Conservation (phyloP, 129 eudicot genomes). For the Pulicaria dysenterica region DNA sequence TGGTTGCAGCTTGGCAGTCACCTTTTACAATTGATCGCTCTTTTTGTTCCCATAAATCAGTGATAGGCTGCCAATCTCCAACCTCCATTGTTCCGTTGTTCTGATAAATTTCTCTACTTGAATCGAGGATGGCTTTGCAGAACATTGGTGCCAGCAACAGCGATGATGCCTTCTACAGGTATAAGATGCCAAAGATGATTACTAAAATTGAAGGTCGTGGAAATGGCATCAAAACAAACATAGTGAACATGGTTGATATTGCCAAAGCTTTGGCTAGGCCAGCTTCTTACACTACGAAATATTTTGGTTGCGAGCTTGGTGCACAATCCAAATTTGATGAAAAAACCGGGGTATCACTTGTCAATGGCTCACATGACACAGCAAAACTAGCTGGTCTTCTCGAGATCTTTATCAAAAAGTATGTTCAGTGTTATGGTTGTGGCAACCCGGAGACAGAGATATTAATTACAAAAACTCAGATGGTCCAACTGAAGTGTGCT, state of each 20-base stretch:
- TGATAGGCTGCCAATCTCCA: neutral
- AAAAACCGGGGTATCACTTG: conserved; percentile 16
- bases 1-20: conserved; percentile 33
- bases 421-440: conserved; percentile 23
- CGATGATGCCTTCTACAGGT: conserved; percentile 22
- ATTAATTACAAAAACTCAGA: conserved; percentile 15
- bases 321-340: conserved; percentile 21
- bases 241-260: conserved; percentile 25
- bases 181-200: conserved; percentile 11
- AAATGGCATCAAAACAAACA: conserved; percentile 17
- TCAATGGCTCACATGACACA: conserved; percentile 14
- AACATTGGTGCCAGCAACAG: conserved; percentile 26
- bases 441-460: conserved; percentile 21
- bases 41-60: neutral
- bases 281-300: conserved; percentile 9
- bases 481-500: conserved; percentile 18
- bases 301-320: conserved; percentile 18
- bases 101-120: conserved; percentile 10
- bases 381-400: conserved; percentile 12
- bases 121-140: conserved; percentile 51
- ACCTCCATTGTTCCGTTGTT: neutral
- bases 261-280: conserved; percentile 22
- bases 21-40: conserved; percentile 13
- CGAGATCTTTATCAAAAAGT: conserved; percentile 16
- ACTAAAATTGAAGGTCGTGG: conserved; percentile 24